Percentiles rank a stretch among this genome's conserved stretches.
phyloP scores from a whole-genome alignment of 805 yeast species.

The Candida rishiriensis region DNA sequence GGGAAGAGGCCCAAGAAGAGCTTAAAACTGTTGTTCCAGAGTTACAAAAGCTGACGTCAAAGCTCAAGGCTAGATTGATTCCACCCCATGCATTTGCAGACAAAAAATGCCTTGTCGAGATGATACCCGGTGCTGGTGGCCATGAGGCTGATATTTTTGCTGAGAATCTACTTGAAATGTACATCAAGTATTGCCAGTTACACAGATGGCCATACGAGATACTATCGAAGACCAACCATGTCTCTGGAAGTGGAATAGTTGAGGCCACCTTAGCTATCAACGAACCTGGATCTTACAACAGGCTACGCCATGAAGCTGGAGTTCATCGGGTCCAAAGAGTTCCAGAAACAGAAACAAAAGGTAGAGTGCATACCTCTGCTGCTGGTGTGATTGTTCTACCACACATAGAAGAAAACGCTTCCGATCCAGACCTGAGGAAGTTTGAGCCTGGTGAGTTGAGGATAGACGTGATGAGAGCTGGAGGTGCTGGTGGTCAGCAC shows the following conservation, averaged over 20 bases:
- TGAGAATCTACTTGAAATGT: conserved; percentile 76
- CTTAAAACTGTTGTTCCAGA: conserved; percentile 41
- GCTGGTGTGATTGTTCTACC: conserved; percentile 95
- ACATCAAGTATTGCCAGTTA: conserved; percentile 59
- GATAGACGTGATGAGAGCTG: conserved; percentile 94
- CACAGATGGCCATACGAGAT: conserved; percentile 66
- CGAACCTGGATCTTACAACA: conserved; percentile 71
- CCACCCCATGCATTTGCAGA: conserved; percentile 78
- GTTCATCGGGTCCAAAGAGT: conserved; percentile 94
- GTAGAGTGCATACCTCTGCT: conserved; percentile 92
- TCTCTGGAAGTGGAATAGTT: conserved; percentile 60
- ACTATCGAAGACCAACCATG: conserved; percentile 51
- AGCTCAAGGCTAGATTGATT: conserved; percentile 54
- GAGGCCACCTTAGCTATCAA: conserved; percentile 76
- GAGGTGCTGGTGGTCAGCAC: conserved; percentile 98
- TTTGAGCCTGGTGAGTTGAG: conserved; percentile 86
- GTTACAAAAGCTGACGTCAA: conserved; percentile 37
- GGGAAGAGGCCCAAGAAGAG: conserved; percentile 61
- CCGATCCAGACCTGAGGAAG: conserved; percentile 40
- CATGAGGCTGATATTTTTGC: conserved; percentile 88
- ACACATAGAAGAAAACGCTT: conserved; percentile 55
- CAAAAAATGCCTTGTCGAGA: conserved; percentile 72
- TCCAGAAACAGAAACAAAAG: conserved; percentile 91
- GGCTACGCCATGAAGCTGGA: conserved; percentile 82
- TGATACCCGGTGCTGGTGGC: conserved; percentile 96